Evolutionary conservation across 1,139 yeast species (phyloP).

Genomic region (Yamadazyma blattariae): DNA sequence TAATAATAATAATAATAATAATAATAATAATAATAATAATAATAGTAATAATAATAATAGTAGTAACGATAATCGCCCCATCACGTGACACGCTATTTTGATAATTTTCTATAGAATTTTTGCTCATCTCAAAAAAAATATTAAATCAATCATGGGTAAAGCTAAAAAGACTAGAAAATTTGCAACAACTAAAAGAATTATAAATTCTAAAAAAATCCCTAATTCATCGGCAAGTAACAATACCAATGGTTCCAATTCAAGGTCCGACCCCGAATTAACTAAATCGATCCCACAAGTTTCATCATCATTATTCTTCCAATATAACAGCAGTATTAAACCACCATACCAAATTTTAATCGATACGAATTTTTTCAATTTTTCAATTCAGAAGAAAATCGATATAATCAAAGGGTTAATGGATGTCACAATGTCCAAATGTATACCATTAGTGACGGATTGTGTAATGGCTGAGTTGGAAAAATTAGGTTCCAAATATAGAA

Average conservation of each 20-base stretch:
- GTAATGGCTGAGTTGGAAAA: slow-evolving; percentile 97
- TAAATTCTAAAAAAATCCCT: slow-evolving; percentile 65
- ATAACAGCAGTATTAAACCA: slow-evolving; percentile 89
- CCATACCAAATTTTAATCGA: slow-evolving; percentile 95
- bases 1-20: no score
- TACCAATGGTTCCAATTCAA: slow-evolving; percentile 20
- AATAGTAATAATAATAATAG: not conserved
- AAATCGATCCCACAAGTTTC: slow-evolving; percentile 91
- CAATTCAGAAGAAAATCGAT: slow-evolving; percentile 92
- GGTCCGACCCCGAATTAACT: slow-evolving; percentile 72
- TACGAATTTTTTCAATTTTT: slow-evolving; percentile 94
- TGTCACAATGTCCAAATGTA: slow-evolving; percentile 88
- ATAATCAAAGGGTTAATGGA: slow-evolving; percentile 96
- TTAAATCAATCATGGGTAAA: slow-evolving; percentile 71
- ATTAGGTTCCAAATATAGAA: slow-evolving; percentile 89
- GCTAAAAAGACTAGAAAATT: slow-evolving; percentile 95
- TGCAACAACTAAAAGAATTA: slow-evolving; percentile 82
- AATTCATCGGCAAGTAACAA: slow-evolving; percentile 31
- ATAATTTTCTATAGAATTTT: no score
- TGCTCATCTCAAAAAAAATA: no score
- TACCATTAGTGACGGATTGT: slow-evolving; percentile 94
- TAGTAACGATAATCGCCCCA: no score
- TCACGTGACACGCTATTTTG: no score
- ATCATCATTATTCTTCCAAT: slow-evolving; percentile 92
- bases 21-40: no score